Evolutionary conservation across 257 asterid species (phyloP).

Genomic region (Penstemon barbatus): DNA sequence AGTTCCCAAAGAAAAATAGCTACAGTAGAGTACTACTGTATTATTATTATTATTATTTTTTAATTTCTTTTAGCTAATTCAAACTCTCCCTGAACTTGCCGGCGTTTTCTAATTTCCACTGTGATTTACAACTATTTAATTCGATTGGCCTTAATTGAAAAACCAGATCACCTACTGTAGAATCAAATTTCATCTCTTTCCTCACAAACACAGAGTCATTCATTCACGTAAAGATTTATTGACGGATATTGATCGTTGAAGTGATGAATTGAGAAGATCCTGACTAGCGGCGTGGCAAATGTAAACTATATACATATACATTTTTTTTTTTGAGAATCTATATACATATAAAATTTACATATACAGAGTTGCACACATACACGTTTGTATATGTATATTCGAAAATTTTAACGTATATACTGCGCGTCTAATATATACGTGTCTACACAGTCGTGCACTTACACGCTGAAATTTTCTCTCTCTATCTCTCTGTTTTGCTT

Average conservation of each 20-base stretch:
- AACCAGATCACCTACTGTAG: slow-evolving; percentile 31
- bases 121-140: neutral
- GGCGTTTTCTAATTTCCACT: slow-evolving; percentile 27
- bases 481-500: slow-evolving; percentile 25
- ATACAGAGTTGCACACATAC: neutral
- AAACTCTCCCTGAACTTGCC: slow-evolving; percentile 37
- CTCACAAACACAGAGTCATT: slow-evolving; percentile 27
- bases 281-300: neutral
- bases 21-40: too few relatives aligned
- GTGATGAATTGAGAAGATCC: slow-evolving; percentile 42
- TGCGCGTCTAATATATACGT: slow-evolving; percentile 30
- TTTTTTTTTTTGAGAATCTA: neutral
- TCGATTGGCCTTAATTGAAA: slow-evolving; percentile 23
- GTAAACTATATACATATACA: neutral
- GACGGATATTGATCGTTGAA: slow-evolving; percentile 35
- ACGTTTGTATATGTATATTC: slow-evolving; percentile 14
- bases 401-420: slow-evolving; percentile 20
- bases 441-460: slow-evolving; percentile 22
- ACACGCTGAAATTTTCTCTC: slow-evolving; percentile 26
- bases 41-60: slow-evolving; percentile 7
- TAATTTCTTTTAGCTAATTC: neutral
- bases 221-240: slow-evolving; percentile 37
- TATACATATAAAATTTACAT: neutral
- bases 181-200: slow-evolving; percentile 6
- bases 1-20: too few relatives aligned